Evolutionary conservation across 768 basidiomycete species (phyloP).

Genomic region (Phlebiopsis flavidoalba): DNA sequence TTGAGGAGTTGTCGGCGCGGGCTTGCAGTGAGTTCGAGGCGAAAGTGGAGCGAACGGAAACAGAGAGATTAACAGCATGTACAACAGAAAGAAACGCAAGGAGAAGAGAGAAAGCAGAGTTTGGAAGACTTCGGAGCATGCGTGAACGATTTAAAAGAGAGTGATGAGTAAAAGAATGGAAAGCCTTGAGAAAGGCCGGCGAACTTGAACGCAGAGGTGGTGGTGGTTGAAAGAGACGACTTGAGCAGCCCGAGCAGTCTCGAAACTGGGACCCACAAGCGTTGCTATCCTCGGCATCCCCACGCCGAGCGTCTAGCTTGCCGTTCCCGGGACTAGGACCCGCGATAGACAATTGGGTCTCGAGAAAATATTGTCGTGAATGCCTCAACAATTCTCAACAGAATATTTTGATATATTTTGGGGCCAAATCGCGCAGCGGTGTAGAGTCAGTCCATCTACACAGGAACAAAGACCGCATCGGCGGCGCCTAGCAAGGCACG

Average conservation of each 20-base stretch:
- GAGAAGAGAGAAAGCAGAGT: conserved; percentile 14
- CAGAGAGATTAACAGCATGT: conserved; percentile 29
- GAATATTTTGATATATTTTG: not conserved
- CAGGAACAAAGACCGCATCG: not conserved
- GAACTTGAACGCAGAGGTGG: conserved; percentile 6
- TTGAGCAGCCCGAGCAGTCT: not conserved
- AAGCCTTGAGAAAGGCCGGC: conserved; percentile 8
- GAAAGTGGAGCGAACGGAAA: conserved; percentile 21
- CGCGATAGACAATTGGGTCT: not conserved
- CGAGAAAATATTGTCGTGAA: not conserved
- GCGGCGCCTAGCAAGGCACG: not conserved
- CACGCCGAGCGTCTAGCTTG: not conserved
- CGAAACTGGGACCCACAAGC: not conserved
- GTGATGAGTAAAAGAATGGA: conserved; percentile 13
- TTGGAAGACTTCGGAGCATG: conserved; percentile 18
- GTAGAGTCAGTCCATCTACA: not conserved
- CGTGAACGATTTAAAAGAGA: conserved; percentile 8
- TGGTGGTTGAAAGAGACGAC: conserved; percentile 1
- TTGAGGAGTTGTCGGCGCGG: conserved; percentile 14
- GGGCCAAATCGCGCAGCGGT: too few relatives aligned
- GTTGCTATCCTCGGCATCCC: not conserved
- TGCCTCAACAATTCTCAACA: not conserved
- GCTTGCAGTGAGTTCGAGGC: conserved; percentile 9
- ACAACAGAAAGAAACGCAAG: conserved; percentile 15
- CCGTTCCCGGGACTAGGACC: not conserved